These are phyloP conservation scores for Prunus mume DNA, from an alignment of 306 rosid genomes.

Conservation along the genomic window DNA sequence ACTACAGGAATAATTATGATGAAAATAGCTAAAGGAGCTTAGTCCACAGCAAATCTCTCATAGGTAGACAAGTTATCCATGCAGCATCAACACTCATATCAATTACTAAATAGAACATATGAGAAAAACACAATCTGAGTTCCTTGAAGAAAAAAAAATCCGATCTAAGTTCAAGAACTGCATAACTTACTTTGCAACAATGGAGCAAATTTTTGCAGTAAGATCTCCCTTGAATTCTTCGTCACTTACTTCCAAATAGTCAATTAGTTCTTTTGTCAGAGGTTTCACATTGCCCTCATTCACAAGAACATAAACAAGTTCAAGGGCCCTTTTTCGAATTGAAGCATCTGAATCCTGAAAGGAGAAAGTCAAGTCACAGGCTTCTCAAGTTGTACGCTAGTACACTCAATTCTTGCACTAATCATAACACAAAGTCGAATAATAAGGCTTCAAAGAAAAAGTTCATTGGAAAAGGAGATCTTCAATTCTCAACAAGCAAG, in stretches of 20 bases:
- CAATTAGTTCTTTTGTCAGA: conserved; percentile 85
- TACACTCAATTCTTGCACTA: not conserved
- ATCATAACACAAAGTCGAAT: conserved; percentile 7
- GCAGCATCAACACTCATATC: not conserved
- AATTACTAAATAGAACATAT: not conserved
- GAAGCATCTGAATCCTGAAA: conserved; percentile 94
- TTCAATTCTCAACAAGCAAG: not conserved
- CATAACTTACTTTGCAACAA: conserved; percentile 79
- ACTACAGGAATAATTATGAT: not conserved
- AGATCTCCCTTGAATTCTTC: conserved; percentile 91
- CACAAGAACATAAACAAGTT: conserved; percentile 83
- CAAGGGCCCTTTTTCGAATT: conserved; percentile 96
- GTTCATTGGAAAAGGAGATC: not conserved
- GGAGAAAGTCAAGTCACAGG: conserved; percentile 30
- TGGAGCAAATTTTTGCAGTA: conserved; percentile 86
- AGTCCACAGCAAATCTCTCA: not conserved
- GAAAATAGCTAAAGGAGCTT: not conserved
- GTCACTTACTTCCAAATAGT: conserved; percentile 83
- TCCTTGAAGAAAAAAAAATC: not conserved
- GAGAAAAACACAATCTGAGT: not conserved
- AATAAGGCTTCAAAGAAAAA: conserved; percentile 9
- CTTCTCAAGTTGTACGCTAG: conserved; percentile 21
- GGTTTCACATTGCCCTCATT: conserved; percentile 88
- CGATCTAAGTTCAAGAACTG: not conserved
- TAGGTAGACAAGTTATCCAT: not conserved